Evolutionary conservation across 495 filamentous ascomycete species (phyloP).

Genomic region (Penicillium roqueforti): DNA sequence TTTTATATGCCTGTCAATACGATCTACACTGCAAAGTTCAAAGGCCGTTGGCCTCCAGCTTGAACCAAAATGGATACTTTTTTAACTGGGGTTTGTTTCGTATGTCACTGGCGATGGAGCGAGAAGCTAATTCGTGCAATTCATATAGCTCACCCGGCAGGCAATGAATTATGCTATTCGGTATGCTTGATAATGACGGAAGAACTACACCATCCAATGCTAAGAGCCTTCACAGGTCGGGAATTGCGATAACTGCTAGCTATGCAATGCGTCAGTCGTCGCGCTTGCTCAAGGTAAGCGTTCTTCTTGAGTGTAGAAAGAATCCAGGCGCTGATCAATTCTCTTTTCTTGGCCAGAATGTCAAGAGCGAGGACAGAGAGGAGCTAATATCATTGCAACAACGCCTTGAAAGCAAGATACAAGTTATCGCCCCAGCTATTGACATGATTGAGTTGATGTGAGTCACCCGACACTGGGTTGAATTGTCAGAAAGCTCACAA

Average conservation of each 20-base stretch:
- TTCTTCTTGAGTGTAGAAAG: background rate
- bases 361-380: slow-evolving; percentile 63
- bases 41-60: background rate
- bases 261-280: slow-evolving; percentile 83
- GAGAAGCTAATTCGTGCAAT: slow-evolving; percentile 3
- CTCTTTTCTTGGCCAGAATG: slow-evolving; percentile 44
- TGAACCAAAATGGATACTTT: slow-evolving; percentile 69
- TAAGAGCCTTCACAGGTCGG: slow-evolving; percentile 53
- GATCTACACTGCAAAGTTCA: slow-evolving; percentile 1
- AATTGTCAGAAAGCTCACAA: slow-evolving; percentile 2
- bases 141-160: slow-evolving; percentile 63
- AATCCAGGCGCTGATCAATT: slow-evolving; percentile 11
- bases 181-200: slow-evolving; percentile 24
- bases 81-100: slow-evolving; percentile 54
- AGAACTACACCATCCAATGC: background rate
- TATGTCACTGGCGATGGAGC: background rate
- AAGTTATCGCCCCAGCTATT: slow-evolving; percentile 86
- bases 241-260: slow-evolving; percentile 77
- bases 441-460: slow-evolving; percentile 93
- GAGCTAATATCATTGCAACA: slow-evolving; percentile 70
- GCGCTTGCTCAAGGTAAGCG: slow-evolving; percentile 67
- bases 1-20: slow-evolving; percentile 6
- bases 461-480: slow-evolving; percentile 15
- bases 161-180: slow-evolving; percentile 88
- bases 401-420: slow-evolving; percentile 77